Percentiles rank a stretch among this genome's conserved stretches.
These are phyloP conservation scores for Amylocarpus encephaloides DNA, from an alignment of 2,329 filamentous ascomycete species.

Conservation along the genomic window DNA sequence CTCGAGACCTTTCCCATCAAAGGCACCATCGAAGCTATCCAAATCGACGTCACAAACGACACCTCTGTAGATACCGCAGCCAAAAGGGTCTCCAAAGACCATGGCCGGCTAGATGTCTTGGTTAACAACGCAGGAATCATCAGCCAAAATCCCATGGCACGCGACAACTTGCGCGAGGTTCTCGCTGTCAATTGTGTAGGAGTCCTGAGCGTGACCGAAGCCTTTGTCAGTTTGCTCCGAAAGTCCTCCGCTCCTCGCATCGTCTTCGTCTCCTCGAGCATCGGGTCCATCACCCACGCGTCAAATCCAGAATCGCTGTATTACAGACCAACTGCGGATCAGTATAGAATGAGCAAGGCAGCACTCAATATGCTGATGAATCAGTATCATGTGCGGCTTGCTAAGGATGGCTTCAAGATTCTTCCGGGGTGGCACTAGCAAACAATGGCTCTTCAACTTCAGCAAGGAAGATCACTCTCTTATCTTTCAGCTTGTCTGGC, in stretches of 20 bases:
- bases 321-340: neutral
- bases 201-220: conserved; percentile 12
- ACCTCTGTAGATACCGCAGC: conserved; percentile 13
- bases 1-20: conserved; percentile 8
- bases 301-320: conserved; percentile 8
- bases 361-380: conserved; percentile 21
- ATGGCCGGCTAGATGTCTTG: conserved; percentile 26
- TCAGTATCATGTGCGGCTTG: conserved; percentile 10
- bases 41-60: conserved; percentile 17
- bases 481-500: too few species aligned
- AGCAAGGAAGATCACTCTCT: too few species aligned
- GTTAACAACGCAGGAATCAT: conserved; percentile 24
- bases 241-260: conserved; percentile 12
- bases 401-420: conserved; percentile 18
- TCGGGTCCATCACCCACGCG: conserved; percentile 14
- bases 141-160: neutral
- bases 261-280: conserved; percentile 18
- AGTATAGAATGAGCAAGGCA: conserved; percentile 16
- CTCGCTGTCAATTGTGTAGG: conserved; percentile 18
- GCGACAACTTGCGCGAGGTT: conserved; percentile 6
- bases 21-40: conserved; percentile 13
- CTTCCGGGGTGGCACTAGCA: too few species aligned
- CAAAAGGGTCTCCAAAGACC: conserved; percentile 12
- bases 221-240: conserved; percentile 17
- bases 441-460: too few species aligned